Percentiles rank a stretch among this genome's conserved stretches.
phyloP scores from a whole-genome alignment of 345 rosid genomes.

The Rhodomyrtus tomentosa region DNA sequence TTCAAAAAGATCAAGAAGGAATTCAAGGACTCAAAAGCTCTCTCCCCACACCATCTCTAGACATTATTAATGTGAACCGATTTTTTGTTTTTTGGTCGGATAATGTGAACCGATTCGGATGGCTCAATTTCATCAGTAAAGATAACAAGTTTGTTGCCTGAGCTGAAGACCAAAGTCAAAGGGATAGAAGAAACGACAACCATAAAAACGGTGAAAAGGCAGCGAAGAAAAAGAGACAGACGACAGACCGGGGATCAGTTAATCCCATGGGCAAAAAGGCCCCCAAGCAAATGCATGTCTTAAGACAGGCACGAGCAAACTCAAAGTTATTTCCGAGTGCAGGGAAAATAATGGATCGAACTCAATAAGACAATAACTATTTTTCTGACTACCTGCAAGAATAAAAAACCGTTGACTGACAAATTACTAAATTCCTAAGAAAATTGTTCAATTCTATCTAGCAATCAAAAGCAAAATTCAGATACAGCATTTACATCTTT shows the following conservation, averaged over 20 bases:
- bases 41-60: neutral
- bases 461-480: neutral
- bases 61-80: neutral
- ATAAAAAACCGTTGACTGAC: neutral
- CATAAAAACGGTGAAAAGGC: neutral
- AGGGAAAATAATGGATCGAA: neutral
- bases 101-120: neutral
- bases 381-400: neutral
- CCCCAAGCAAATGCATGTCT: neutral
- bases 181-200: neutral
- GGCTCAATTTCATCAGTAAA: neutral
- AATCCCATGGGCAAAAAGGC: neutral
- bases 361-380: neutral
- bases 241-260: neutral
- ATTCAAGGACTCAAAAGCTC: neutral
- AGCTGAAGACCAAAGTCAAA: neutral
- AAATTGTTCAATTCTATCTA: neutral
- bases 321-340: neutral
- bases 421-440: neutral
- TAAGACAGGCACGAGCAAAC: neutral
- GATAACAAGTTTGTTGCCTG: neutral
- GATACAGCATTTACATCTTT: neutral
- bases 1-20: neutral
- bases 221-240: neutral
- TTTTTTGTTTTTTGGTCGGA: too few relatives aligned